Evolutionary conservation across 768 basidiomycete species (phyloP), one percentile per base, ranked within the genome.

Genomic region (Tulasnella sp.): DNA sequence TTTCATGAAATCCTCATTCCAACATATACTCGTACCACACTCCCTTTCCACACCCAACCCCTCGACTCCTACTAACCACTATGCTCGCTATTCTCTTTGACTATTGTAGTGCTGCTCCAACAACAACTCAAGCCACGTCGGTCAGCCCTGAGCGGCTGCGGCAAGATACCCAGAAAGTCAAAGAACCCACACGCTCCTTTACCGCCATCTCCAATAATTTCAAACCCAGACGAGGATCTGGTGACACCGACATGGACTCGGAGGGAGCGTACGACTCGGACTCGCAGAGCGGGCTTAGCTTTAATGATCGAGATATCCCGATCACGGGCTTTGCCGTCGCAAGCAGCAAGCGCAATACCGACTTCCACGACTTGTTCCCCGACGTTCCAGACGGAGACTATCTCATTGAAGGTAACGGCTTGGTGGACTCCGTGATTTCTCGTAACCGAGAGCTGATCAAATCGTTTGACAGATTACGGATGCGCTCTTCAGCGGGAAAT

Each of bases 271-370:
- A 82, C 26, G 82, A 84, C 51, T 81, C 80, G 42, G 81, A 83
- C 32, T 81, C 83, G 44, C 82, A 82, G 16, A 83, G 82, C 61
- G 82, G 79, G 69, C 55, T 80, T 23, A 79, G 83, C 72, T 82
- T 92, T 37, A 90, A 88, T 76, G 87, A 90, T 73, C 90, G 92
- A 75, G 93, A 94, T 82, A 94, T 95, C 18, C 92, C 96, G 1
- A 94, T 98, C 5, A 97, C 95, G 7, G 96, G 97, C 3, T 99
- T 99, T 83, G 96, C 98, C 0, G 96, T 99, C 29, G 98, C 97
- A 11, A 98, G 95, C 84, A 94, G 91, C 81, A 95, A 94, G 83
- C 86, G 98, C 75, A 98, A 99, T 82, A 90, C 92, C 3, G 97
- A 99, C 82, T 99, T 99, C 83, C 98, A 99, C 82, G 93, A 95